Conservation (phyloP, 2,329 filamentous ascomycete genomes). For the Alternaria longipes region DNA sequence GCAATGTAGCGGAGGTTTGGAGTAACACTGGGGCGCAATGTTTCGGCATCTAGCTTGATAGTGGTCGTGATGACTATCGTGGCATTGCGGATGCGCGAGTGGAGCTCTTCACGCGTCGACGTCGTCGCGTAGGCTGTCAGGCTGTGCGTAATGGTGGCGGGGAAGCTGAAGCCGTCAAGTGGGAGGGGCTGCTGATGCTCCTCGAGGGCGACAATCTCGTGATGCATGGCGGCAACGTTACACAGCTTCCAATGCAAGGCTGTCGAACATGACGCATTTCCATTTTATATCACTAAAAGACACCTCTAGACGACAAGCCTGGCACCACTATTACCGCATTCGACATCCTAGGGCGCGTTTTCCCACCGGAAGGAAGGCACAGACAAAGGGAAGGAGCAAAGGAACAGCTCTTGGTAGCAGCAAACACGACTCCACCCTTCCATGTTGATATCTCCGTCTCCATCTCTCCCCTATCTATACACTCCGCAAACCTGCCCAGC, state of each 20-base stretch:
- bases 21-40: conserved; percentile 49
- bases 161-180: conserved; percentile 51
- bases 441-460: neutral
- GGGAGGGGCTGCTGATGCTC: conserved; percentile 53
- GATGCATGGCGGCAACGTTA: conserved; percentile 43
- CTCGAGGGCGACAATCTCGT: conserved; percentile 60
- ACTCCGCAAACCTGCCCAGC: conserved; percentile 1
- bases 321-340: conserved; percentile 10
- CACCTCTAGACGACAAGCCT: neutral
- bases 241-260: conserved; percentile 2
- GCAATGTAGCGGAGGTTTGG: conserved; percentile 58
- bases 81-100: conserved; percentile 56
- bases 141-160: conserved; percentile 46
- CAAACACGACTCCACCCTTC: neutral
- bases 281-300: neutral
- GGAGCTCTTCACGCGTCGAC: conserved; percentile 40
- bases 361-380: neutral
- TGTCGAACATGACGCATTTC: neutral
- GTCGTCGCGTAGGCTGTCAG: conserved; percentile 53
- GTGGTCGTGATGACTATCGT: conserved; percentile 58
- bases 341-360: conserved; percentile 16
- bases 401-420: neutral
- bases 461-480: neutral
- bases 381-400: neutral
- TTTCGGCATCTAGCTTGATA: conserved; percentile 53